phyloP scores from a whole-genome alignment of 2,329 filamentous ascomycete species.

The Sordariomycetes sp. region DNA sequence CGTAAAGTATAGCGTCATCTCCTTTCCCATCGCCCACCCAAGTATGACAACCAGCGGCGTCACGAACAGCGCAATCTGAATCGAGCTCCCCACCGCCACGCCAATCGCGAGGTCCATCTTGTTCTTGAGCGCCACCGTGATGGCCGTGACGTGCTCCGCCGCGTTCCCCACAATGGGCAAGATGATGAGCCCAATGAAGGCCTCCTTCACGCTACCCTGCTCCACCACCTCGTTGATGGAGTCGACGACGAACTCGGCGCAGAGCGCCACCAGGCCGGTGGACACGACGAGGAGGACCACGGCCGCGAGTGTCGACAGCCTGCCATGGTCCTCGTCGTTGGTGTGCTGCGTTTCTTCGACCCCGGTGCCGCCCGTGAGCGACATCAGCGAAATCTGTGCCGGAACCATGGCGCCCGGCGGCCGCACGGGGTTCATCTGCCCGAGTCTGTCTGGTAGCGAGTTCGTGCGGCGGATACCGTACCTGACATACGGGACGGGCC shows the following conservation, averaged over 20 bases:
- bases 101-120: conserved; percentile 67
- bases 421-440: conserved; percentile 23
- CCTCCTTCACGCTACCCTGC: conserved; percentile 43
- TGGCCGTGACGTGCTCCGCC: conserved; percentile 59
- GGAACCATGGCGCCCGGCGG: conserved; percentile 36
- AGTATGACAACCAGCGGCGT: conserved; percentile 58
- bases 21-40: conserved; percentile 53
- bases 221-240: conserved; percentile 51
- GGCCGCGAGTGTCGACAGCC: conserved; percentile 41
- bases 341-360: conserved; percentile 11
- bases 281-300: conserved; percentile 49
- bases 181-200: conserved; percentile 60
- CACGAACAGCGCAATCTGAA: conserved; percentile 60
- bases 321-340: conserved; percentile 18
- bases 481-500: conserved; percentile 41
- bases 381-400: conserved; percentile 26
- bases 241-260: conserved; percentile 57
- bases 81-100: conserved; percentile 56
- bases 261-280: conserved; percentile 52
- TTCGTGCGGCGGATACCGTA: conserved; percentile 60
- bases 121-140: conserved; percentile 59
- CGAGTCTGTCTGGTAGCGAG: conserved; percentile 59
- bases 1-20: conserved; percentile 77
- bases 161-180: conserved; percentile 63
- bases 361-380: conserved; percentile 15